A percentile compares a stretch with the other conserved stretches of the same genome.
Conservation (phyloP, 805 yeast species). For the Myxozyma mucilagina region DNA sequence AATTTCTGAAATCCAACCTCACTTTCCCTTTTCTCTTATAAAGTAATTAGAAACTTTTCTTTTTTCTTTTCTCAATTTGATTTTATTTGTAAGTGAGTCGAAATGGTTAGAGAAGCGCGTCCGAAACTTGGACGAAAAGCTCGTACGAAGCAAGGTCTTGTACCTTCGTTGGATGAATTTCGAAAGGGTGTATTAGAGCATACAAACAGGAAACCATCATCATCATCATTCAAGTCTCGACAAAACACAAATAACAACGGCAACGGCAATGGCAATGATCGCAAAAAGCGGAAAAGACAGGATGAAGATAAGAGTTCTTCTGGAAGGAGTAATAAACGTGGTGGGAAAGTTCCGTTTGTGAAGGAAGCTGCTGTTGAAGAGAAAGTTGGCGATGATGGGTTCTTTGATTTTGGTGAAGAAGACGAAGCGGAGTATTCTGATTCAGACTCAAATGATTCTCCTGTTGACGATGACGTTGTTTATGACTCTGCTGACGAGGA, state of each 20-base stretch:
- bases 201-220: constrained; percentile 32
- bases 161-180: constrained; percentile 86
- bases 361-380: constrained; percentile 44
- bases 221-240: background rate
- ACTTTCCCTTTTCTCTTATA: background rate
- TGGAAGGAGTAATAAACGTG: constrained; percentile 8
- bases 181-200: constrained; percentile 51
- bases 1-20: background rate
- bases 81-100: background rate
- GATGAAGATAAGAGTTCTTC: background rate
- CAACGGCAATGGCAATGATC: background rate
- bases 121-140: constrained; percentile 84
- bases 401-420: constrained; percentile 31
- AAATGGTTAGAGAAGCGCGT: constrained; percentile 14
- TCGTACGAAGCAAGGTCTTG: constrained; percentile 88
- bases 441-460: constrained; percentile 34
- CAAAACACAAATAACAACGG: background rate
- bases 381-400: constrained; percentile 32
- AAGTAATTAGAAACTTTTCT: no score
- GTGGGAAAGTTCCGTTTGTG: constrained; percentile 9
- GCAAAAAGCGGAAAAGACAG: constrained; percentile 1
- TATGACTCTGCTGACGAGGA: constrained; percentile 66
- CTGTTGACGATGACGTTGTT: constrained; percentile 41
- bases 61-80: no score
- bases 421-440: constrained; percentile 45